Percentiles rank a stretch among this genome's conserved stretches.
These are phyloP conservation scores for Licmophora abbreviata DNA, from an alignment of 108 stramenopile genomes.

Conservation along the genomic window DNA sequence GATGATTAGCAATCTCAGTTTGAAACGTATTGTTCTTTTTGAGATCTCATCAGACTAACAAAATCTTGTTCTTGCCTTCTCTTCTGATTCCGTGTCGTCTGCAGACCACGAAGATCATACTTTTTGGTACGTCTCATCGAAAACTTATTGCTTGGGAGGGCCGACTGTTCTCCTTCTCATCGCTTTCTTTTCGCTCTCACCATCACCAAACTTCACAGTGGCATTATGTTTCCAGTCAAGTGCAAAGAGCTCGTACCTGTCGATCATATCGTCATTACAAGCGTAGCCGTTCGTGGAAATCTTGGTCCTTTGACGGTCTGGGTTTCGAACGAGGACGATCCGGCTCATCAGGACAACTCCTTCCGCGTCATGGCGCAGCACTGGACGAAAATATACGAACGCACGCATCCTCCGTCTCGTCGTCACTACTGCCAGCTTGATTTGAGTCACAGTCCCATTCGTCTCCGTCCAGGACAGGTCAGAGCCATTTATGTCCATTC, in stretches of 20 bases:
- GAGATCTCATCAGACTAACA: not conserved
- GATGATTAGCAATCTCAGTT: no score
- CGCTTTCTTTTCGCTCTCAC: slow-evolving; percentile 10
- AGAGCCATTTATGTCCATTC: slow-evolving; percentile 77
- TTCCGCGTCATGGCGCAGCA: slow-evolving; percentile 23
- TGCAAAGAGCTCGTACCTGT: slow-evolving; percentile 67
- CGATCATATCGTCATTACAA: slow-evolving; percentile 59
- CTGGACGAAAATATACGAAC: slow-evolving; percentile 78
- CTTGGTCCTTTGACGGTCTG: slow-evolving; percentile 79
- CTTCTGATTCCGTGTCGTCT: slow-evolving; percentile 1
- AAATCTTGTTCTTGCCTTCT: not conserved
- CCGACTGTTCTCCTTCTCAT: not conserved
- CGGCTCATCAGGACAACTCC: not conserved
- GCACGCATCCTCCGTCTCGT: slow-evolving; percentile 39
- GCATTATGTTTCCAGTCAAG: slow-evolving; percentile 82
- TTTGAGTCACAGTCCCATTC: slow-evolving; percentile 48
- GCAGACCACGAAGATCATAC: slow-evolving; percentile 88
- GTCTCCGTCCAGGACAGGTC: slow-evolving; percentile 60
- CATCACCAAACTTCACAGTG: slow-evolving; percentile 24
- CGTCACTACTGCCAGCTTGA: slow-evolving; percentile 48
- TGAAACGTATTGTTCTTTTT: not conserved
- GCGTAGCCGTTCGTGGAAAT: slow-evolving; percentile 54
- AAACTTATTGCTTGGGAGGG: not conserved
- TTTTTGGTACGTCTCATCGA: slow-evolving; percentile 51
- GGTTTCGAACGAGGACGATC: slow-evolving; percentile 57